Base-by-base conservation (phyloP, 768 basidiomycete genomes). In the Kwoniella pini region DNA sequence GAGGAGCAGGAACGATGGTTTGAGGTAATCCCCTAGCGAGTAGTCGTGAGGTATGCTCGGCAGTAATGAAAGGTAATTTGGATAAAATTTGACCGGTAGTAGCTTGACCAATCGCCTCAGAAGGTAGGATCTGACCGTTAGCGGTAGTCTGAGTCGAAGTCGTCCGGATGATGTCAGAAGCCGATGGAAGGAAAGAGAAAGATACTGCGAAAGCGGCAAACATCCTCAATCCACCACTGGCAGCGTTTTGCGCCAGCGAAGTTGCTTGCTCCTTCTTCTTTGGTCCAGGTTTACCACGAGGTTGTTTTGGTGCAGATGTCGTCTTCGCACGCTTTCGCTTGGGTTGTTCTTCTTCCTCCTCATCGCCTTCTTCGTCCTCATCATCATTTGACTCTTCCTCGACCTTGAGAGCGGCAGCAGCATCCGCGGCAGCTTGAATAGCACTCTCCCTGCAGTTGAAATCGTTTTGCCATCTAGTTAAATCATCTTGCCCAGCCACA, bases 131-230 rank as follows among this genome's bases (percentile, higher is more conserved):
- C 24, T 63, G 66, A 22, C 56, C 60, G n/a, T 11, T 46, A 3
- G 63, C 50, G n/a, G 54, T 6, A 9, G 49, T 49, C 12, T 54
- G 57, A 10, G 39, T 43, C 5, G 62, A 40, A 12, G 50, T 51
- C 33, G 48, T 38, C 27, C 54, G 48, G 30, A 69, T 54, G 5
- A 74, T 30, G 13, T 63, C 66, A 15, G 70, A 71, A 19, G 70
- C 70, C 4, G 71, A 70, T 11, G 73, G 73, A 10, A 72, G 30
- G 43, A 75, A 64, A 11, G 67, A 63, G 55, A 75, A 75, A 0
- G 71, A 68, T 54, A 72, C 65, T 9, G 73, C 73, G 57, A 75
- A 75, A 24, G 73, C 73, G 3, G 73, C 73, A 38, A 75, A 75
- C 19, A 65, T 69, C 26, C 69, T 44, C 5, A 72, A 44, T 24